These are phyloP conservation scores for Aspergillus campestris DNA, from an alignment of 495 filamentous ascomycete genomes.

Conservation along the genomic window DNA sequence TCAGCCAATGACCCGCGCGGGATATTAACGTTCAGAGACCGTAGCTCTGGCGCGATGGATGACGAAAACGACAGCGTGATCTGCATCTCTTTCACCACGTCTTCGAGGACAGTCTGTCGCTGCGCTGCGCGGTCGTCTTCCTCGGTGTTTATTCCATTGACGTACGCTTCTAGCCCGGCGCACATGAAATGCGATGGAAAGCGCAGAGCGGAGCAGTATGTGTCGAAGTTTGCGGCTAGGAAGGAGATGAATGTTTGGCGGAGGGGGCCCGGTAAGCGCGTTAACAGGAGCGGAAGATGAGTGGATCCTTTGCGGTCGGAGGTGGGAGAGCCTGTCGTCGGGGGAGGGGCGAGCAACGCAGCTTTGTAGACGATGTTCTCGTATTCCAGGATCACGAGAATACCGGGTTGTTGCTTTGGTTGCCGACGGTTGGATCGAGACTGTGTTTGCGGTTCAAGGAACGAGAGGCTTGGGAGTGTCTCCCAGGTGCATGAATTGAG, in stretches of 20 bases:
- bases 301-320: slow-evolving; percentile 26
- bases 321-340: background rate
- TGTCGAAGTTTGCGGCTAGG: slow-evolving; percentile 44
- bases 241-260: slow-evolving; percentile 44
- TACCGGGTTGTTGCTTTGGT: slow-evolving; percentile 17
- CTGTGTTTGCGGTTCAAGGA: slow-evolving; percentile 2
- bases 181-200: slow-evolving; percentile 36
- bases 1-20: slow-evolving; percentile 23
- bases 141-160: slow-evolving; percentile 11
- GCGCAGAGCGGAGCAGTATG: slow-evolving; percentile 32
- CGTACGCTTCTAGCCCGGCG: slow-evolving; percentile 21
- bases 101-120: slow-evolving; percentile 13
- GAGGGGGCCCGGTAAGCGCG: slow-evolving; percentile 41
- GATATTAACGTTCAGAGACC: slow-evolving; percentile 40
- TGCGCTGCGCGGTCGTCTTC: background rate
- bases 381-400: slow-evolving; percentile 40
- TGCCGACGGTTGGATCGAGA: slow-evolving; percentile 8
- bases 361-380: slow-evolving; percentile 44
- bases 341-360: slow-evolving; percentile 24
- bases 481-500: slow-evolving; percentile 42
- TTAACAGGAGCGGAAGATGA: slow-evolving; percentile 44
- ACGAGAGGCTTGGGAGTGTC: slow-evolving; percentile 18
- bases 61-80: slow-evolving; percentile 32
- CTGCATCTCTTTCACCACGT: slow-evolving; percentile 32
- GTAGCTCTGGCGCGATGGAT: slow-evolving; percentile 33